Conservation (phyloP, 2,329 filamentous ascomycete species). For the Microsporum ferrugineum region DNA sequence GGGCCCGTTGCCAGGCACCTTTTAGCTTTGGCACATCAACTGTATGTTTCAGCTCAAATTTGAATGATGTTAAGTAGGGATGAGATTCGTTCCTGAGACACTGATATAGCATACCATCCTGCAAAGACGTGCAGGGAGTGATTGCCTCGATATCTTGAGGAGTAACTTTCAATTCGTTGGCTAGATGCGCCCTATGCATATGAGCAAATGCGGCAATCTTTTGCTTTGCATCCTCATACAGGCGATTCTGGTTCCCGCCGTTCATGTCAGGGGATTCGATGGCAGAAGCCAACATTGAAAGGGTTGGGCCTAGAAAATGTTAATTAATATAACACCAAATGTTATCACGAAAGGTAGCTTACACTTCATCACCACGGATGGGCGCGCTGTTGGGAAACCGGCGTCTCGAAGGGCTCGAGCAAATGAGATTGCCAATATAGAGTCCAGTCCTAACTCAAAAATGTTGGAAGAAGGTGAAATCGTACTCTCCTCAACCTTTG, state of each 20-base stretch:
- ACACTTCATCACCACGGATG: slow-evolving; percentile 57
- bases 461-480: slow-evolving; percentile 53
- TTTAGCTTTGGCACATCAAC: slow-evolving; percentile 42
- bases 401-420: slow-evolving; percentile 50
- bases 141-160: slow-evolving; percentile 55
- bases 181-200: slow-evolving; percentile 44
- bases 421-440: slow-evolving; percentile 67
- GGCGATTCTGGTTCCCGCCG: slow-evolving; percentile 10
- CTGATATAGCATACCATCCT: slow-evolving; percentile 73
- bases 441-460: slow-evolving; percentile 80
- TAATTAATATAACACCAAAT: slow-evolving; percentile 28
- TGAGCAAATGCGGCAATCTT: slow-evolving; percentile 53
- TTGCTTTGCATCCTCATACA: slow-evolving; percentile 45
- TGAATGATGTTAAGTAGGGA: slow-evolving; percentile 69
- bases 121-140: slow-evolving; percentile 71
- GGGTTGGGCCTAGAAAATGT: slow-evolving; percentile 22
- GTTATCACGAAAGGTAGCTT: slow-evolving; percentile 30
- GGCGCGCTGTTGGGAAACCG: slow-evolving; percentile 50
- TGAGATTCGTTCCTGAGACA: slow-evolving; percentile 46
- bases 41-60: slow-evolving; percentile 41
- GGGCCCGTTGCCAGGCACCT: slow-evolving; percentile 47
- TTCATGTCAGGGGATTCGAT: slow-evolving; percentile 11
- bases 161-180: slow-evolving; percentile 42
- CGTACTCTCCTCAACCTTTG: slow-evolving; percentile 33
- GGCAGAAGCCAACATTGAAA: slow-evolving; percentile 30